phyloP scores from a whole-genome alignment of 169 alveolate species.

The Eimeria praecox region DNA sequence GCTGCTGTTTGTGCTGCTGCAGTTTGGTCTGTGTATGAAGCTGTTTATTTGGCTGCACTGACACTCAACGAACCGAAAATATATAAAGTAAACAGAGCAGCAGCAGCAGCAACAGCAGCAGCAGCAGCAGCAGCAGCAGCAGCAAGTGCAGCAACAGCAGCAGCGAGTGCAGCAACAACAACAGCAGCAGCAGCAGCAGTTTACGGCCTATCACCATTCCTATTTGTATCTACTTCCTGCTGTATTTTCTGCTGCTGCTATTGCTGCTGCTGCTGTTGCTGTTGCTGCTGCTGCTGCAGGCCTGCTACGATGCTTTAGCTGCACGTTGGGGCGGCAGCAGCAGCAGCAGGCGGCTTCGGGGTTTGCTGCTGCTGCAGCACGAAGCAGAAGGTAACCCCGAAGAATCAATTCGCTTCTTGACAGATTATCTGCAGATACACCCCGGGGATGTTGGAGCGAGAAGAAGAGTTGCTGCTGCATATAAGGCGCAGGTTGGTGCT shows the following conservation, averaged over 20 bases:
- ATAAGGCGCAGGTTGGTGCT: neutral
- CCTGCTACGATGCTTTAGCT: slow-evolving; percentile 17
- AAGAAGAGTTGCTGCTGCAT: slow-evolving; percentile 3
- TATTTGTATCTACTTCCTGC: neutral
- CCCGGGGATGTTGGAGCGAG: slow-evolving; percentile 53
- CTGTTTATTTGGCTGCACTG: slow-evolving; percentile 31
- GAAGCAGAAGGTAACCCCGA: slow-evolving; percentile 22
- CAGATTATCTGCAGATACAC: slow-evolving; percentile 28
- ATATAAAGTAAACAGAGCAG: neutral
- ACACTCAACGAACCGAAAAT: neutral
- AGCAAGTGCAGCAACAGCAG: slow-evolving; percentile 14
- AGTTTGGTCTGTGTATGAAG: slow-evolving; percentile 27
- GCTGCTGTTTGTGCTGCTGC: slow-evolving; percentile 31
- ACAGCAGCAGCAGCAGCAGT: neutral
- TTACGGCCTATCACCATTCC: too few relatives aligned
- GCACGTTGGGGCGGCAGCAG: slow-evolving; percentile 61
- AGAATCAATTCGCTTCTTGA: neutral
- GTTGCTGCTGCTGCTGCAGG: slow-evolving; percentile 32
- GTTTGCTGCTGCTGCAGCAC: slow-evolving; percentile 61
- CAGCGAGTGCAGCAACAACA: slow-evolving; percentile 1
- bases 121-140: slow-evolving; percentile 34
- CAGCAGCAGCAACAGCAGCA: slow-evolving; percentile 34
- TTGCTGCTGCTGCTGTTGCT: slow-evolving; percentile 13
- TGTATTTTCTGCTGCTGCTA: neutral
- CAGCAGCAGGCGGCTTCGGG: slow-evolving; percentile 35